Base-by-base conservation (phyloP, 441 rosid genomes). In the Jatropha multifida region DNA sequence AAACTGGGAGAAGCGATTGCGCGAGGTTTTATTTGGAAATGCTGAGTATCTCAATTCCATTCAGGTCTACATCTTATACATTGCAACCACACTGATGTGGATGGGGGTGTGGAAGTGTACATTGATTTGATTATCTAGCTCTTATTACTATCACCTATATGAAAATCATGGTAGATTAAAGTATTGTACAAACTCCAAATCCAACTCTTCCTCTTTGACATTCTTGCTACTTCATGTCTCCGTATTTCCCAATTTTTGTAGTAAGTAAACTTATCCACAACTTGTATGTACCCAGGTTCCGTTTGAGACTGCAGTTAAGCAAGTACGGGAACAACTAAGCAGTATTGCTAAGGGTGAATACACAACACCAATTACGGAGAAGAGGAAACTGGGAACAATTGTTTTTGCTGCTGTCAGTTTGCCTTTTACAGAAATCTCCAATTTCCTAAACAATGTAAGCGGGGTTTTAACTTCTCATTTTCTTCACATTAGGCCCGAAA, bases 401-500 rank as follows among this genome's bases (percentile, higher is more conserved):
- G 90, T 83, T 77, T 96, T 88, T 37, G 99, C 97, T 52, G 98
- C 98, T 78, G 89, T 91, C 79, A 83, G 84, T 83, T 81, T 96
- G 54, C 96, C 92, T 61, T 83, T 74, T 46, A 59, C 79, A 51
- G 91, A 89, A 74, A 81, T 94, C 73, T 85, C 72, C 71, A 79
- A 73, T 68, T 83, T 90, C 79, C 92, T 96, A 37, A 83, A 84
- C n/a, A 74, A 84, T 71, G 99, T 90, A 88, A 83, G 91, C 26
- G 32, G 71, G 55, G 37, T 37, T 14, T 13, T 41, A 23, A 59
- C n/a, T 7, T 32, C 37, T 61, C 59, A 49, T 71, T 61, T 71
- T 65, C 68, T 66, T 52, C 17, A 1, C 18, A 8, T 38, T 60
- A 44, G 56, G 48, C 46, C 26, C 17, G 42, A 13, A 9, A 27